These are phyloP conservation scores for Pseudozyma thailandica DNA, from an alignment of 1,284 basidiomycete species.

Conservation along the genomic window DNA sequence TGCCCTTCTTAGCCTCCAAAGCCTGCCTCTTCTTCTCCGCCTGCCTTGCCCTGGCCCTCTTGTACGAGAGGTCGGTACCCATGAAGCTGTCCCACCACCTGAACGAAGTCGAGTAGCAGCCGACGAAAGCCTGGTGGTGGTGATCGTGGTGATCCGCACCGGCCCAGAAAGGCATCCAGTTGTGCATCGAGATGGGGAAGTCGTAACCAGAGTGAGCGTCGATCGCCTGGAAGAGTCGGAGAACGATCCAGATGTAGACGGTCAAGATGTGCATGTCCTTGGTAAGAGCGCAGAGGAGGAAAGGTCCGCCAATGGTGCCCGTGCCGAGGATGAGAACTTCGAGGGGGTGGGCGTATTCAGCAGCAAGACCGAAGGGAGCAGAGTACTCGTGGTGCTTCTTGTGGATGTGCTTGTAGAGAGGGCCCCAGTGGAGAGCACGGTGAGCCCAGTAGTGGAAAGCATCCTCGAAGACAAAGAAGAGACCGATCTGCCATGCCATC, in stretches of 20 bases:
- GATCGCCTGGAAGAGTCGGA: slow-evolving; percentile 95
- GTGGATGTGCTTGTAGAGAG: slow-evolving; percentile 96
- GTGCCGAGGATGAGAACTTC: slow-evolving; percentile 88
- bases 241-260: slow-evolving; percentile 91
- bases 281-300: slow-evolving; percentile 80
- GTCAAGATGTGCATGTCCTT: slow-evolving; percentile 80
- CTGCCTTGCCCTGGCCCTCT: slow-evolving; percentile 62
- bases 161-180: slow-evolving; percentile 96
- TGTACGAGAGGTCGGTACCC: slow-evolving; percentile 65
- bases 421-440: slow-evolving; percentile 86
- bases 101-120: slow-evolving; percentile 67
- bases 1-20: slow-evolving; percentile 33
- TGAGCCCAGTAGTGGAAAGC: slow-evolving; percentile 85
- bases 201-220: slow-evolving; percentile 96
- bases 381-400: slow-evolving; percentile 94
- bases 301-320: slow-evolving; percentile 87
- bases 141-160: slow-evolving; percentile 93
- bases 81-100: slow-evolving; percentile 66
- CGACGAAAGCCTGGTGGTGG: slow-evolving; percentile 66
- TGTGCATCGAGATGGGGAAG: slow-evolving; percentile 80
- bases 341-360: slow-evolving; percentile 95
- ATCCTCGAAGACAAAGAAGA: slow-evolving; percentile 98
- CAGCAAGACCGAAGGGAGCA: slow-evolving; percentile 95
- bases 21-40: slow-evolving; percentile 59
- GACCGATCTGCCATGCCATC: slow-evolving; percentile 78